phyloP scores from a whole-genome alignment of 108 stramenopile genomes.

The Pseudonitzschia multiseries region DNA sequence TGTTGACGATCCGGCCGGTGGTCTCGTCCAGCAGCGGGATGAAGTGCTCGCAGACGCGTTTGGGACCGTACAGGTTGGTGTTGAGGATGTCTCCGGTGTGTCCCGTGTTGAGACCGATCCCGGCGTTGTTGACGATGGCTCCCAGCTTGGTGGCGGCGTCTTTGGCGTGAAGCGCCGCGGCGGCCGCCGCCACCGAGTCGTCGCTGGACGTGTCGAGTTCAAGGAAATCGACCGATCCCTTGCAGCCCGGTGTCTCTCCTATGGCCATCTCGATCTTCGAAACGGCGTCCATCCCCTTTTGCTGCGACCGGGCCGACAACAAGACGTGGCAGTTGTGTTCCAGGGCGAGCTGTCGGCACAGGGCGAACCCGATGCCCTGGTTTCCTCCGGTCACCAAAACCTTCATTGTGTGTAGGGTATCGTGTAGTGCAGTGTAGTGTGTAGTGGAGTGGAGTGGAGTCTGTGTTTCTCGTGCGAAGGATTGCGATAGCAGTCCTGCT shows the following conservation, averaged over 20 bases:
- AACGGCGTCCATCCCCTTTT: slow-evolving; percentile 48
- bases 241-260: slow-evolving; percentile 26
- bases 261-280: slow-evolving; percentile 40
- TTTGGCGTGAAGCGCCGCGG: slow-evolving; percentile 14
- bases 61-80: slow-evolving; percentile 57
- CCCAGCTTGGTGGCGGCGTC: slow-evolving; percentile 18
- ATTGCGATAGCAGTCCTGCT: no score
- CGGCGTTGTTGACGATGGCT: slow-evolving; percentile 76
- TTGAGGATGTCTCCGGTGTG: slow-evolving; percentile 45
- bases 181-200: slow-evolving; percentile 50
- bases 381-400: slow-evolving; percentile 53
- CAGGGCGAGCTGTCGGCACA: slow-evolving; percentile 52
- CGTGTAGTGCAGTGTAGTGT: not conserved
- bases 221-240: slow-evolving; percentile 48
- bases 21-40: slow-evolving; percentile 39
- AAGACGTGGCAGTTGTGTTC: slow-evolving; percentile 59
- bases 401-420: slow-evolving; percentile 2
- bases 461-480: no score
- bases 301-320: slow-evolving; percentile 43
- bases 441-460: not conserved
- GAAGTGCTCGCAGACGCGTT: slow-evolving; percentile 57
- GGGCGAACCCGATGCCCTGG: slow-evolving; percentile 58
- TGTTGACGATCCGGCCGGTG: slow-evolving; percentile 59
- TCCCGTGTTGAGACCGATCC: slow-evolving; percentile 39
- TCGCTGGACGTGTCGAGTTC: slow-evolving; percentile 49